Evolutionary conservation across 257 asterid genomes (phyloP).

Genomic region (Ophiorrhiza pumila): DNA sequence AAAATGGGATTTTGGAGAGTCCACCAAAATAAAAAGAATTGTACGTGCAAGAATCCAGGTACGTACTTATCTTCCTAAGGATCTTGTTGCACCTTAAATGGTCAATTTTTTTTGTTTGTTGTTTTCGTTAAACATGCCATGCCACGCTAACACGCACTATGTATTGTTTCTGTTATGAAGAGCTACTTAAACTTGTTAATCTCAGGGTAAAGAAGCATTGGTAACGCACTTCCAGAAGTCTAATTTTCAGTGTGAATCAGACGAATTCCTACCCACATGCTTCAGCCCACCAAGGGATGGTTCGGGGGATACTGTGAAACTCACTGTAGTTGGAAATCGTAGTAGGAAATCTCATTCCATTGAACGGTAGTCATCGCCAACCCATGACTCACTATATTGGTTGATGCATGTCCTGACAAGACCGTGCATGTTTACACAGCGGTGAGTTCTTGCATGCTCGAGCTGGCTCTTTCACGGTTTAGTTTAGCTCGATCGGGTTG

Average conservation of each 20-base stretch:
- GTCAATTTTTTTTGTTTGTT: too few species aligned
- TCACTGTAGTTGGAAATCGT: constrained; percentile 37
- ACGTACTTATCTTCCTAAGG: too few species aligned
- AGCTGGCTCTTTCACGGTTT: background rate
- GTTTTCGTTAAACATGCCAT: too few species aligned
- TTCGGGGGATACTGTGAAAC: constrained; percentile 30
- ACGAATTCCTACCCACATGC: constrained; percentile 45
- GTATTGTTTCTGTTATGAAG: too few species aligned
- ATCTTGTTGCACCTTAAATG: too few species aligned
- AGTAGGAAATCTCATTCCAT: background rate
- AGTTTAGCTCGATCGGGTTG: constrained; percentile 14
- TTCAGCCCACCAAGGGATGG: constrained; percentile 64
- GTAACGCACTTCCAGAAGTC: constrained; percentile 31
- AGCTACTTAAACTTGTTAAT: too few species aligned
- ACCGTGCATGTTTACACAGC: background rate
- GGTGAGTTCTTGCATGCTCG: too few species aligned
- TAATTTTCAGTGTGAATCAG: constrained; percentile 39
- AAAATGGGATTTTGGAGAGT: constrained; percentile 23
- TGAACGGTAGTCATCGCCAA: background rate
- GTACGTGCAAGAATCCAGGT: constrained; percentile 68
- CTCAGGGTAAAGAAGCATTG: constrained; percentile 59
- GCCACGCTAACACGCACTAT: too few species aligned
- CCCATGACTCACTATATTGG: background rate
- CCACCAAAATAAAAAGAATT: constrained; percentile 33
- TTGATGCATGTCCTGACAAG: background rate